A percentile compares a stretch with the other conserved stretches of the same genome.
Conservation (phyloP, 2,329 filamentous ascomycete species). For the Colletotrichum truncatum region DNA sequence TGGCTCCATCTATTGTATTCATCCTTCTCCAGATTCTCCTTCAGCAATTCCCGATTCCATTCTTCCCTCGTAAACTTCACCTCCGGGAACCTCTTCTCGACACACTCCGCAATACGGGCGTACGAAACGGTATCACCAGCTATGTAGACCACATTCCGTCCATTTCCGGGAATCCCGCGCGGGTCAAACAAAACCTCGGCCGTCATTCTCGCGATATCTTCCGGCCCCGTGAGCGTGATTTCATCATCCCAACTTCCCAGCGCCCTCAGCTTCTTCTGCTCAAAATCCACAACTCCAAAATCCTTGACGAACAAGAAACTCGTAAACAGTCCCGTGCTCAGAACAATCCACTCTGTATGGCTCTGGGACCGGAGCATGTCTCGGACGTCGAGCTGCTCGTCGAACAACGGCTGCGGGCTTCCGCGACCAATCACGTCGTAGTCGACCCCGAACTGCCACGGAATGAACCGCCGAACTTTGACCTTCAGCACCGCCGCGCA, state of each 20-base stretch:
- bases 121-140: conserved; percentile 73
- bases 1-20: conserved; percentile 61
- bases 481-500: conserved; percentile 63
- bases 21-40: conserved; percentile 53
- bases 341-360: conserved; percentile 66
- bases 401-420: conserved; percentile 71
- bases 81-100: conserved; percentile 53
- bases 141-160: conserved; percentile 57
- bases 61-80: conserved; percentile 55
- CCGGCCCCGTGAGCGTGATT: conserved; percentile 69
- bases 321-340: conserved; percentile 77
- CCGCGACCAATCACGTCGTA: conserved; percentile 71
- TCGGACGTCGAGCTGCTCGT: conserved; percentile 71
- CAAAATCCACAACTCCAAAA: conserved; percentile 70
- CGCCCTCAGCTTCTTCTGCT: conserved; percentile 53
- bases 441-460: conserved; percentile 80
- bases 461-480: conserved; percentile 63
- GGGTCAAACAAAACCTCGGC: conserved; percentile 63
- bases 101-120: conserved; percentile 57
- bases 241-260: conserved; percentile 69
- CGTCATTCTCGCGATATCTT: conserved; percentile 70
- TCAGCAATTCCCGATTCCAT: conserved; percentile 57
- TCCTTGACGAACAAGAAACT: conserved; percentile 71
- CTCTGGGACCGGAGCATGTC: conserved; percentile 57
- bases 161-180: conserved; percentile 40